Conservation (phyloP, 345 rosid genomes). For the Camelina laxa region DNA sequence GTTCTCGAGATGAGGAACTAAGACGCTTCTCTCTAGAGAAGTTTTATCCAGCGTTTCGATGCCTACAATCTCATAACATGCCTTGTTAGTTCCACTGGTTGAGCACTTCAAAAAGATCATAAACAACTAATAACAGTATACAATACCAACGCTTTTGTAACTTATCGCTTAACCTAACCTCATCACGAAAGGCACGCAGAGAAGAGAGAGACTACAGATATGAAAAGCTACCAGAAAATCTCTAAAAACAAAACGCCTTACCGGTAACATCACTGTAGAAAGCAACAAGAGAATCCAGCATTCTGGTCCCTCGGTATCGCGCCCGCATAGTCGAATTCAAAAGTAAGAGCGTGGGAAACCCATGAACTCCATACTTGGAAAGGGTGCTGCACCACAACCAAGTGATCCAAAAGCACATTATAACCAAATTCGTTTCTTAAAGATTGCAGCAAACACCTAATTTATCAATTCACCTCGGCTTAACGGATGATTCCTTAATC, state of each 20-base stretch:
- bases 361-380: slow-evolving; percentile 95
- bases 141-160: not conserved
- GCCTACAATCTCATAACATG: slow-evolving; percentile 31
- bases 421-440: slow-evolving; percentile 1
- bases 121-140: not conserved
- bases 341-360: slow-evolving; percentile 85
- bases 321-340: slow-evolving; percentile 78
- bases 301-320: slow-evolving; percentile 70
- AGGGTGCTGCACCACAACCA: slow-evolving; percentile 65
- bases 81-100: slow-evolving; percentile 28
- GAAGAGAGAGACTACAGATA: not conserved
- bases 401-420: not conserved
- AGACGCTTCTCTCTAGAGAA: slow-evolving; percentile 48
- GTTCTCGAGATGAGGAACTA: slow-evolving; percentile 55
- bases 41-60: slow-evolving; percentile 50
- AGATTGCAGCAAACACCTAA: no score
- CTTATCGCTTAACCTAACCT: not conserved
- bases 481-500: slow-evolving; percentile 76
- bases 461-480: slow-evolving; percentile 71
- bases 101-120: not conserved
- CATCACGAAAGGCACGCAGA: not conserved
- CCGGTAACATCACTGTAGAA: slow-evolving; percentile 79
- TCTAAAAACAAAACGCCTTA: slow-evolving; percentile 40
- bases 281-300: slow-evolving; percentile 70
- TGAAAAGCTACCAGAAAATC: not conserved